phyloP scores from a whole-genome alignment of 1,139 yeast genomes.

The Wickerhamomyces sp. region DNA sequence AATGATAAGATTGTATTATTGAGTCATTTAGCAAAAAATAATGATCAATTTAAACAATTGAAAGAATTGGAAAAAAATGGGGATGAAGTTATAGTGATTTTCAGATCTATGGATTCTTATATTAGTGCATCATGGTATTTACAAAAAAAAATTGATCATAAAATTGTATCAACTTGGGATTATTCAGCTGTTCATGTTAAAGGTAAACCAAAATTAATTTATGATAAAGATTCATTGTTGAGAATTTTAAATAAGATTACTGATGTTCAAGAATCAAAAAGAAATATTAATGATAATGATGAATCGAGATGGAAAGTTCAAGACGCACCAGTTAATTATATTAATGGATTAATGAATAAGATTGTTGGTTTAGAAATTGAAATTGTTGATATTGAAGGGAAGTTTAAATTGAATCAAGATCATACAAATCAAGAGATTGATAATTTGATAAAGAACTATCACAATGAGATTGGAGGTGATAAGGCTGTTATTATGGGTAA shows the following conservation, averaged over 20 bases:
- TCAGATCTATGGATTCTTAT: constrained; percentile 50
- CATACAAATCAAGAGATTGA: constrained; percentile 39
- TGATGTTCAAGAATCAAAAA: constrained; percentile 41
- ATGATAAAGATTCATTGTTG: constrained; percentile 43
- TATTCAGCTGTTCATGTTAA: constrained; percentile 57
- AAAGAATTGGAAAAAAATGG: constrained; percentile 22
- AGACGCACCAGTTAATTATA: constrained; percentile 54
- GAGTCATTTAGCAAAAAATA: constrained; percentile 54
- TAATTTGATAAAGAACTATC: constrained; percentile 48
- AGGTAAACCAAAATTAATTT: constrained; percentile 47
- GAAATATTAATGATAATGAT: constrained; percentile 20
- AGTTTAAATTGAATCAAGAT: constrained; percentile 60
- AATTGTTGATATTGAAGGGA: constrained; percentile 45
- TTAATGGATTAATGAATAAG: constrained; percentile 43
- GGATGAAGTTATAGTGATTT: constrained; percentile 45
- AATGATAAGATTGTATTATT: constrained; percentile 39
- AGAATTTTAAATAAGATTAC: constrained; percentile 43
- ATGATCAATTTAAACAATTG: constrained; percentile 48
- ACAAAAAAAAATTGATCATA: constrained; percentile 52
- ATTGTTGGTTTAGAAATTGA: constrained; percentile 58
- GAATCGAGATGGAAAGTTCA: constrained; percentile 48
- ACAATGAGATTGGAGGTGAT: constrained; percentile 22
- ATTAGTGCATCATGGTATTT: constrained; percentile 61
- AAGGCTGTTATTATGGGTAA: constrained; percentile 15
- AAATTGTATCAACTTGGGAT: constrained; percentile 72